A percentile compares a stretch with the other conserved stretches of the same genome.
phyloP scores from a whole-genome alignment of 352 stramenopile species.

The Achlya hypogyna region DNA sequence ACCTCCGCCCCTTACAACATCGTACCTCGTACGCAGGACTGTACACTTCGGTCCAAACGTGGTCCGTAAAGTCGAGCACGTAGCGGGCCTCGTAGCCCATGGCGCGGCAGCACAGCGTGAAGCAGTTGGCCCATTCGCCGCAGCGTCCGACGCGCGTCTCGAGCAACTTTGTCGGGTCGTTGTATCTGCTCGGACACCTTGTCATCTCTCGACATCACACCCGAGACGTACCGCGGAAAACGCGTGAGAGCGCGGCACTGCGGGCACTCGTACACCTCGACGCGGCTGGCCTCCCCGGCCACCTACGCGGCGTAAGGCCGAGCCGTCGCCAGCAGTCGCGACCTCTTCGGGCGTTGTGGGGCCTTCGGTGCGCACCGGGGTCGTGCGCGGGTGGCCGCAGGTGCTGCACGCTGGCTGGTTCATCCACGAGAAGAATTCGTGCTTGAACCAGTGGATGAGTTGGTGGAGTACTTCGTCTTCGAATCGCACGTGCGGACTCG shows the following conservation, averaged over 20 bases:
- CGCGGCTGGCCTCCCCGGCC: slow-evolving; percentile 47
- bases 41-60: slow-evolving; percentile 94
- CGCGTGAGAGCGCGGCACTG: slow-evolving; percentile 42
- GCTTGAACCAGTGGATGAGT: slow-evolving; percentile 84
- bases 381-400: slow-evolving; percentile 48
- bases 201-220: neutral
- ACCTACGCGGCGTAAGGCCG: too few relatives aligned
- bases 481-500: slow-evolving; percentile 33
- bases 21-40: slow-evolving; percentile 41
- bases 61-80: slow-evolving; percentile 90
- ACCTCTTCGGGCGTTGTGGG: slow-evolving; percentile 49
- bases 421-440: slow-evolving; percentile 87
- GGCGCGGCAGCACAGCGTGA: slow-evolving; percentile 82
- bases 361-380: slow-evolving; percentile 30
- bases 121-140: slow-evolving; percentile 92
- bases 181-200: slow-evolving; percentile 41
- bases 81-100: slow-evolving; percentile 89
- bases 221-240: slow-evolving; percentile 52
- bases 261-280: slow-evolving; percentile 83
- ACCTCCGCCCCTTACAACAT: neutral
- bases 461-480: slow-evolving; percentile 68
- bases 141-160: slow-evolving; percentile 78
- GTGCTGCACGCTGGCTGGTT: slow-evolving; percentile 60
- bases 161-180: slow-evolving; percentile 82
- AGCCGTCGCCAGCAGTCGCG: too few relatives aligned